Base-by-base conservation (phyloP, 495 filamentous ascomycete species). In the Astrothelium subdiscretum region DNA sequence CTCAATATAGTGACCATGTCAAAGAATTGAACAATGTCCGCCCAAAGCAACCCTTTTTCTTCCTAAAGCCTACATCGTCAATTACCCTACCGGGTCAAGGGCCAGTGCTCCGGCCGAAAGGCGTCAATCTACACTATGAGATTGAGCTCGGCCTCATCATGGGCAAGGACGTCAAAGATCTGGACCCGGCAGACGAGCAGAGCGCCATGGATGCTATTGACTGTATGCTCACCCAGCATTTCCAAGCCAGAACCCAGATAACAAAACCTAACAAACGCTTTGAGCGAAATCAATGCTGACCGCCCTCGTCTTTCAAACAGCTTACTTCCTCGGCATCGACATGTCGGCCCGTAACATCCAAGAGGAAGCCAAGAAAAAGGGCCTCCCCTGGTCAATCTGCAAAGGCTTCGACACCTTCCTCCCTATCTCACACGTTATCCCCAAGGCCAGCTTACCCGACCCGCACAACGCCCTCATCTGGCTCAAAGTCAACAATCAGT, bases 351-450 rank as follows among this genome's bases (percentile, higher is more conserved):
- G 91, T 64, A 95, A 96, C 72, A 81, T 89, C 44, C 94, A 98
- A 78, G 88, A 96, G 64, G 87, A 95, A 76, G 94, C 91, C 61
- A 97, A 97, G 81, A 89, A 88, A 76, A 95, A 95, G 78, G 89
- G 92, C 18, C 83, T 97, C n/a, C 94, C 94, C 18, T 98, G 94
- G 94, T 82, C 85, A 61, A 94, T 96, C 64, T 84, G 87, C 63
- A 98, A 98, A 77, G 95, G 95, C 42, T 97, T 96, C 73, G 95
- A 97, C 70, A 97, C 94, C 24, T 98, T 98, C 79, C 80, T 92
- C 11, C 94, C 94, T 54, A 80, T 98, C 63, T 87, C 83, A 65
- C 76, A 86, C 43, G 79, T 85, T 61, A 96, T 98, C 64, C 74
- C 82, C 44, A 94, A 91, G 76, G 78, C 83, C 22, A 76, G 75